Percentiles rank a stretch among this genome's conserved stretches.
phyloP scores from a whole-genome alignment of 768 basidiomycete genomes.

The Guyanaporus albipodus region DNA sequence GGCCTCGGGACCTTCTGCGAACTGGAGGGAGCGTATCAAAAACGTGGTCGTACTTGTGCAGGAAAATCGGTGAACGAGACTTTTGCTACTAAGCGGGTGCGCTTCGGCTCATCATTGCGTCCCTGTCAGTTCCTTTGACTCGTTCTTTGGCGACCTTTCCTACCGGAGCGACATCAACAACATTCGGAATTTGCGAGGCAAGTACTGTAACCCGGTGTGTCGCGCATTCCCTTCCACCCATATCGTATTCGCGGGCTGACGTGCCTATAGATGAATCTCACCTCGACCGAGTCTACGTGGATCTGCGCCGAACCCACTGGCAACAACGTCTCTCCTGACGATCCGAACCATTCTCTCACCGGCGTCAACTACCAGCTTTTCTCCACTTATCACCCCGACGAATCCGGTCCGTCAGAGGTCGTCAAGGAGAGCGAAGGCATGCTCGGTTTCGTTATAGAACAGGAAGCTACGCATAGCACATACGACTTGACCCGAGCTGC shows the following conservation, averaged over 20 bases:
- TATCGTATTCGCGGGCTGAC: not conserved
- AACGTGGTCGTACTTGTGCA: constrained; percentile 27
- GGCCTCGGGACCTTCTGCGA: not conserved
- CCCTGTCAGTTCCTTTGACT: constrained; percentile 22
- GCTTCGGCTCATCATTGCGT: not conserved
- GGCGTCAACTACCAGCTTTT: constrained; percentile 24
- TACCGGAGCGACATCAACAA: constrained; percentile 23
- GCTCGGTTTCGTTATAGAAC: constrained; percentile 23
- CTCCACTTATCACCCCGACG: constrained; percentile 20
- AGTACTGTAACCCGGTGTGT: constrained; percentile 25
- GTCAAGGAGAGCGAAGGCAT: constrained; percentile 10
- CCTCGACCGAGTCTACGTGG: constrained; percentile 7
- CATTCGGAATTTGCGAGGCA: constrained; percentile 15
- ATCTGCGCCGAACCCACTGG: constrained; percentile 19
- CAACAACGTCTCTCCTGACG: constrained; percentile 21
- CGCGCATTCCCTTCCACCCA: no score
- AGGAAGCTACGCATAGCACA: constrained; percentile 12
- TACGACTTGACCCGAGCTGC: constrained; percentile 14
- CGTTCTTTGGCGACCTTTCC: constrained; percentile 26
- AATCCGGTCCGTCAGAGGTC: not conserved
- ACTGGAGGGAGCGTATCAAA: constrained; percentile 24
- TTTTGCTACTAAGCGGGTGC: not conserved
- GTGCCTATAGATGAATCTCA: constrained; percentile 9
- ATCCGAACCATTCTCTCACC: constrained; percentile 24
- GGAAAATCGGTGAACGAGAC: constrained; percentile 20